Base-by-base conservation (phyloP, 1,139 yeast species). In the Pneumocystis wakefieldiae region DNA sequence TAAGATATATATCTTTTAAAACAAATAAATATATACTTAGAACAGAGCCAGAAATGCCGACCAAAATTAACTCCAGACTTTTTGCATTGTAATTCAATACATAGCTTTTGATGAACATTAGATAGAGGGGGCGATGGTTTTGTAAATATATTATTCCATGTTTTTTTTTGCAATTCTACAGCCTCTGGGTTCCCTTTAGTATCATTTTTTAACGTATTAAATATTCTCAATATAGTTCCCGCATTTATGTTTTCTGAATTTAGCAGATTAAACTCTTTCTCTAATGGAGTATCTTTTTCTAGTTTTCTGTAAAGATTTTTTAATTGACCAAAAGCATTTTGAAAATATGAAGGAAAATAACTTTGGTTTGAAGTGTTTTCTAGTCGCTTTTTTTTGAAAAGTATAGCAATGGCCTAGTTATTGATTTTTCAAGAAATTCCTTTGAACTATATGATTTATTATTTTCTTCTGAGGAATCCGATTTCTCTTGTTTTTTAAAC, bases 11-110 rank as follows among this genome's bases (percentile, higher is more conserved):
- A 41, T 48, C 7, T 48, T 24, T 14, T 42, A 48, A 48, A 3
- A 24, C 14, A 48, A 48, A 48, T 48, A 24, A 24, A 48, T 24
- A 19, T 12, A 48, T 48, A 48, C 55, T 48, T 48, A 48, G 55
- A 48, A 61, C 79, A 76, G 14, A 69, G 69, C 79, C 79, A 76
- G 64, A 76, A 76, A 5, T 70, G 69, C 10, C 78, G 69, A 15
- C 78, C 78, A 60, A 70, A 69, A 64, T 76, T 76, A 14, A 70
- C 67, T 0, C 78, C 78, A 17, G 69, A 67, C 63, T 74, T 75
- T 61, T 71, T 74, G 1, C 76, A 69, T 5, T 64, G 65, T 62
- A 70, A 67, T 39, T 73, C 66, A 29, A 68, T 70, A 64, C 78
- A 75, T 0, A 76, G 76, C 65, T 74, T 75, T 4, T 67, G 60